These are phyloP conservation scores for Panaeolus papilionaceus DNA, from an alignment of 768 basidiomycete genomes.

Conservation along the genomic window DNA sequence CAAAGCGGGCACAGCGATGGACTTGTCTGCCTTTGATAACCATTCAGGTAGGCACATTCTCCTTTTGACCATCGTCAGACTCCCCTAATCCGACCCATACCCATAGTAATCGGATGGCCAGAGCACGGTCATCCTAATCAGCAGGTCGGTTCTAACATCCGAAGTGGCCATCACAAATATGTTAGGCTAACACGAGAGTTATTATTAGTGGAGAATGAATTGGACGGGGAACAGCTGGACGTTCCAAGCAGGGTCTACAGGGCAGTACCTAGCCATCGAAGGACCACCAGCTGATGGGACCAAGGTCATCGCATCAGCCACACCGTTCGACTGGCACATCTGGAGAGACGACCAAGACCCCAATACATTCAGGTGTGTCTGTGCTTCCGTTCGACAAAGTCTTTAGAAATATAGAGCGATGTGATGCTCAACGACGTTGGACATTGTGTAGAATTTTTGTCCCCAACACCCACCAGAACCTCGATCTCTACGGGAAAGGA, in stretches of 20 bases:
- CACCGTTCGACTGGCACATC: conserved; percentile 55
- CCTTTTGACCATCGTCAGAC: neutral
- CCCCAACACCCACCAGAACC: conserved; percentile 46
- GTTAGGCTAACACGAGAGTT: neutral
- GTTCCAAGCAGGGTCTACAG: conserved; percentile 48
- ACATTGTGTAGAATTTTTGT: conserved; percentile 48
- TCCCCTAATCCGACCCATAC: neutral
- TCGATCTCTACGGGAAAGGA: conserved; percentile 57
- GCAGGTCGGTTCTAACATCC: conserved; percentile 37
- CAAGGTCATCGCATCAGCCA: conserved; percentile 41
- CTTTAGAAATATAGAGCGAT: neutral
- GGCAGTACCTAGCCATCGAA: conserved; percentile 46
- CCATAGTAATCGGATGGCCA: conserved; percentile 55
- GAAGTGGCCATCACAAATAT: neutral
- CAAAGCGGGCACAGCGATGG: conserved; percentile 57
- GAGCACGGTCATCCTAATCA: conserved; percentile 54
- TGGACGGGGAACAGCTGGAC: conserved; percentile 45
- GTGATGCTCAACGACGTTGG: neutral
- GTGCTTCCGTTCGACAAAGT: neutral
- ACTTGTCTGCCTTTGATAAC: conserved; percentile 61
- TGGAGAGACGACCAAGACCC: conserved; percentile 49
- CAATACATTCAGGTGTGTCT: conserved; percentile 45
- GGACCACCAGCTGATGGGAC: conserved; percentile 49
- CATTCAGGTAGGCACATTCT: conserved; percentile 42
- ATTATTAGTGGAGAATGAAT: conserved; percentile 53